Conservation (phyloP, 768 basidiomycete species). For the Lepiota brunneoincarnata region DNA sequence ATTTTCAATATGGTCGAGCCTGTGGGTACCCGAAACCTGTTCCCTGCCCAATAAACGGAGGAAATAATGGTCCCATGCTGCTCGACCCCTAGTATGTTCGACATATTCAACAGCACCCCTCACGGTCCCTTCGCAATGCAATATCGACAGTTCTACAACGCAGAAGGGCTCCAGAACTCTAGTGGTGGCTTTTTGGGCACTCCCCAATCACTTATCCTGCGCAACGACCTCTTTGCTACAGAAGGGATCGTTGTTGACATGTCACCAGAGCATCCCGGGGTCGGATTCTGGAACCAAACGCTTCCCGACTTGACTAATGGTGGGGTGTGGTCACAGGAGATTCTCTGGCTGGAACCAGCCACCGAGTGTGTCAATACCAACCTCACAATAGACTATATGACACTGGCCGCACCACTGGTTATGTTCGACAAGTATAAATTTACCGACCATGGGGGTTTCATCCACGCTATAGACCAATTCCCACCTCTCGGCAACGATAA, state of each 20-base stretch:
- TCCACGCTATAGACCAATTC: slow-evolving; percentile 10
- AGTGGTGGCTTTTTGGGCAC: not conserved
- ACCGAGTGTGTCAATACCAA: slow-evolving; percentile 21
- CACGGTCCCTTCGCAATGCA: slow-evolving; percentile 21
- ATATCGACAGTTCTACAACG: slow-evolving; percentile 17
- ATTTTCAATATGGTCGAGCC: not conserved
- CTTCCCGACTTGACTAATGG: slow-evolving; percentile 1
- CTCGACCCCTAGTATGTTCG: slow-evolving; percentile 13
- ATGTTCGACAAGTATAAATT: slow-evolving; percentile 12
- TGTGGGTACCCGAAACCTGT: not conserved
- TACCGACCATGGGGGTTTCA: slow-evolving; percentile 17
- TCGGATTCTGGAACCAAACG: slow-evolving; percentile 4
- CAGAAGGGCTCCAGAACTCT: slow-evolving; percentile 1
- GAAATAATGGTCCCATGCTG: too few species aligned
- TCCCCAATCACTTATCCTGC: slow-evolving; percentile 12
- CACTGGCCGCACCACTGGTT: not conserved
- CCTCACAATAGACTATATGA: slow-evolving; percentile 18
- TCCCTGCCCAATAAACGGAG: slow-evolving; percentile 7
- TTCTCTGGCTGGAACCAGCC: slow-evolving; percentile 22
- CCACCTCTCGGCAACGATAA: slow-evolving; percentile 4
- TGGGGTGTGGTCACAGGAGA: slow-evolving; percentile 18
- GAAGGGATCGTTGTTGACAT: slow-evolving; percentile 19
- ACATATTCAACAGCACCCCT: slow-evolving; percentile 18
- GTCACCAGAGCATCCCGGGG: slow-evolving; percentile 10
- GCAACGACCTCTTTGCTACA: slow-evolving; percentile 16